These are phyloP conservation scores for Kuraishia molischiana DNA, from an alignment of 805 yeast genomes.

Conservation along the genomic window DNA sequence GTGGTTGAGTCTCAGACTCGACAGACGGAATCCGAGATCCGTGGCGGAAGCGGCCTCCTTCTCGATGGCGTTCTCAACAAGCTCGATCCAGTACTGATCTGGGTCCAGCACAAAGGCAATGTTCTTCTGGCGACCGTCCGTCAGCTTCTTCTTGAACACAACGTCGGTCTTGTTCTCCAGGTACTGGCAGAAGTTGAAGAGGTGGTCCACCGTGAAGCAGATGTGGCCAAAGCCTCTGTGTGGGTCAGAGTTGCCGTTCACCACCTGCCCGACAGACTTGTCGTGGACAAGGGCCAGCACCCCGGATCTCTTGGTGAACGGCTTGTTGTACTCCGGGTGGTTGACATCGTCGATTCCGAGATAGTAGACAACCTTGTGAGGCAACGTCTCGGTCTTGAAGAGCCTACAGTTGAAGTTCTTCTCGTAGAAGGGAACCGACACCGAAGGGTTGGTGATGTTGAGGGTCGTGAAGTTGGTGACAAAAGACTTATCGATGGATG, in stretches of 20 bases:
- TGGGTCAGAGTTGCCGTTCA: constrained; percentile 80
- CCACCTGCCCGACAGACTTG: constrained; percentile 54
- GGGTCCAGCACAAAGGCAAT: constrained; percentile 96
- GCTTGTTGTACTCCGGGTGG: constrained; percentile 25
- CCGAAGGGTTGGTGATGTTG: constrained; percentile 74
- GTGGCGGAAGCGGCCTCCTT: constrained; percentile 28
- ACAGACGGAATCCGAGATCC: constrained; percentile 10
- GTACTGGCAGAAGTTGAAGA: constrained; percentile 47
- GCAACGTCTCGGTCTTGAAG: constrained; percentile 39
- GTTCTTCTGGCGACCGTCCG: constrained; percentile 86
- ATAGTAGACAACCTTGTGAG: constrained; percentile 60
- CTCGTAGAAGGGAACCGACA: constrained; percentile 63
- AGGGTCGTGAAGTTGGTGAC: constrained; percentile 62
- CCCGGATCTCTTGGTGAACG: constrained; percentile 42
- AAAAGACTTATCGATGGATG: constrained; percentile 16
- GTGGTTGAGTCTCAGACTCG: constrained; percentile 62
- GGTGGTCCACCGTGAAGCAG: constrained; percentile 78
- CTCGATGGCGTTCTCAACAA: constrained; percentile 48
- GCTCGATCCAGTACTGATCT: constrained; percentile 94
- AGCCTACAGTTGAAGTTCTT: constrained; percentile 66
- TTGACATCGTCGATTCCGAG: constrained; percentile 43
- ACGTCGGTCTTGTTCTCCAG: constrained; percentile 51
- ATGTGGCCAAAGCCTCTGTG: constrained; percentile 91
- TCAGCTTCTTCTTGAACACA: constrained; percentile 68
- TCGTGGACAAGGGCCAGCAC: constrained; percentile 78